phyloP scores from a whole-genome alignment of 495 filamentous ascomycete species.

The Hypoxylon lienhwacheense region DNA sequence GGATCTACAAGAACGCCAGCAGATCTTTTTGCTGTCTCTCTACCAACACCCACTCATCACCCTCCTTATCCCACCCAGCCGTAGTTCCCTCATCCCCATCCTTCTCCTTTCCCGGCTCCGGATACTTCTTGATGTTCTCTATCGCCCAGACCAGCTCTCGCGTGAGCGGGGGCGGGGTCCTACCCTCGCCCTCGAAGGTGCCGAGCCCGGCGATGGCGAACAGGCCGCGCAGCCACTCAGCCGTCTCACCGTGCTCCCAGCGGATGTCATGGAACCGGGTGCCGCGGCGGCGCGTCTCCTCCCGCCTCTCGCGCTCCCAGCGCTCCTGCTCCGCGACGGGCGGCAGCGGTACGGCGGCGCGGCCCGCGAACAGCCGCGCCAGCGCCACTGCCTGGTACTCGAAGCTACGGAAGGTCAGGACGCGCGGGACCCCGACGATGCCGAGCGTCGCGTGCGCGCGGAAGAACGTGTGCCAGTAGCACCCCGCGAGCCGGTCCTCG shows the following conservation, averaged over 20 bases:
- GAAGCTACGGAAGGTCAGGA: slow-evolving; percentile 53
- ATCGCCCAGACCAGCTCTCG: slow-evolving; percentile 50
- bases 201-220: slow-evolving; percentile 49
- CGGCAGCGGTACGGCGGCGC: slow-evolving; percentile 41
- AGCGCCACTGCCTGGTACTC: slow-evolving; percentile 56
- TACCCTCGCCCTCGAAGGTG: slow-evolving; percentile 47
- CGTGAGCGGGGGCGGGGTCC: slow-evolving; percentile 48
- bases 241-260: slow-evolving; percentile 51
- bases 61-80: slow-evolving; percentile 6
- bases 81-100: slow-evolving; percentile 1
- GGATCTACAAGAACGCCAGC: slow-evolving; percentile 35
- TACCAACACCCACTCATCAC: slow-evolving; percentile 35
- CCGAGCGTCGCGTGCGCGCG: slow-evolving; percentile 45
- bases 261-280: slow-evolving; percentile 53
- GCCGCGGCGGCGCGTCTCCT: slow-evolving; percentile 25
- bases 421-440: slow-evolving; percentile 48
- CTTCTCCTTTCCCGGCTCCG: slow-evolving; percentile 43
- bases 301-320: slow-evolving; percentile 45
- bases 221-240: slow-evolving; percentile 45
- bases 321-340: slow-evolving; percentile 37
- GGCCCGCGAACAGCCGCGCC: slow-evolving; percentile 47
- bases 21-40: slow-evolving; percentile 32
- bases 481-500: slow-evolving; percentile 35
- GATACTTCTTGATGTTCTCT: slow-evolving; percentile 53
- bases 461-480: slow-evolving; percentile 53